A percentile compares a stretch with the other conserved stretches of the same genome.
These are phyloP conservation scores for Binderoboletus segoi DNA, from an alignment of 1,284 basidiomycete genomes.

Conservation along the genomic window DNA sequence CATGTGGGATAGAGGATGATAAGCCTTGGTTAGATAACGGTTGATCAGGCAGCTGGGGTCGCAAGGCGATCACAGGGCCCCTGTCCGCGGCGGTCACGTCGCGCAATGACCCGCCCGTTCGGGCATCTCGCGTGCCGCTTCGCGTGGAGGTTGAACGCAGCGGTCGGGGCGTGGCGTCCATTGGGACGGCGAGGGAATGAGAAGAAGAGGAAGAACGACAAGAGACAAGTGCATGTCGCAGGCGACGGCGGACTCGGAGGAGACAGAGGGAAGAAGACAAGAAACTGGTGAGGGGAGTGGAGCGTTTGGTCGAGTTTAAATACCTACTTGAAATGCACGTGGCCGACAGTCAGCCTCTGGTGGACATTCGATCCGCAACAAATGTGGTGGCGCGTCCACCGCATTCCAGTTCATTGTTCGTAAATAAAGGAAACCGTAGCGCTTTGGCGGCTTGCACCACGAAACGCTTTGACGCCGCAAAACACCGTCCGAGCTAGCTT, in stretches of 20 bases:
- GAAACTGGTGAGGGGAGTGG: neutral
- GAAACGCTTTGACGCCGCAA: conserved; percentile 12
- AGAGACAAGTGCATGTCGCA: neutral
- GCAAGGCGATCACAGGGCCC: too few relatives aligned
- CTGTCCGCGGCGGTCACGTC: too few relatives aligned
- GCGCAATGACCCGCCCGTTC: neutral
- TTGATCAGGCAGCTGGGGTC: too few relatives aligned
- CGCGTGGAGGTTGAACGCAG: neutral
- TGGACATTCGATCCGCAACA: conserved; percentile 1
- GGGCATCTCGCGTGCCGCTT: neutral
- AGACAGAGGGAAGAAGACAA: neutral
- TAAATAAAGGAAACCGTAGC: neutral
- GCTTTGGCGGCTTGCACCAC: conserved; percentile 1
- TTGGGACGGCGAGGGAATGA: neutral
- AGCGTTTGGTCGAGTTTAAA: conserved; percentile 13
- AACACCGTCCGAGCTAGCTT: neutral
- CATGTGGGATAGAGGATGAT: too few relatives aligned
- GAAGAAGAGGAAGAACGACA: neutral
- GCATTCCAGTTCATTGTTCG: too few relatives aligned
- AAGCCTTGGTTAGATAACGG: too few relatives aligned
- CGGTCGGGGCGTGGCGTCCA: conserved; percentile 8
- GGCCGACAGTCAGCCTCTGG: conserved; percentile 14
- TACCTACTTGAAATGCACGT: conserved; percentile 15
- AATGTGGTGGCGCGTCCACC: neutral
- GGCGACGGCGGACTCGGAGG: neutral